A percentile compares a stretch with the other conserved stretches of the same genome.
Conservation (phyloP, 2,329 filamentous ascomycete species). For the Pseudopithomyces chartarum region DNA sequence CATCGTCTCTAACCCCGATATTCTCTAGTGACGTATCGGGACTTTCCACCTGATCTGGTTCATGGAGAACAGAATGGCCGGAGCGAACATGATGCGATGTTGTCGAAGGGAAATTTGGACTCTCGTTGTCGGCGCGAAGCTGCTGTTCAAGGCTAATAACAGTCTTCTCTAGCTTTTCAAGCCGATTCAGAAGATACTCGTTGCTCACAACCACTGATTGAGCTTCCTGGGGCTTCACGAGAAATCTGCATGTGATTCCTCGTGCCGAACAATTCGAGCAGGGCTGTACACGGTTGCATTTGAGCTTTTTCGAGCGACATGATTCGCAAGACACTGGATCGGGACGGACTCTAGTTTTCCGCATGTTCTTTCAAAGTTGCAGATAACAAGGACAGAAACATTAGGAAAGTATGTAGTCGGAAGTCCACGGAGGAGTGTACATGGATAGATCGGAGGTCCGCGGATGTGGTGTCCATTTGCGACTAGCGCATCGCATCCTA, state of each 20-base stretch:
- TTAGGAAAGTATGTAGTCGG: neutral
- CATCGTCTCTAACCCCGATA: neutral
- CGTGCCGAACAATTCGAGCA: conserved; percentile 12
- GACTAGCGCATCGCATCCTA: neutral
- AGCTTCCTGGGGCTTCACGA: neutral
- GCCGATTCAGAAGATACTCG: neutral
- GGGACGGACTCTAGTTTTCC: neutral
- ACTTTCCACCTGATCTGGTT: no score
- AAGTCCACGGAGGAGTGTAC: no score
- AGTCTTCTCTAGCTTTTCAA: neutral
- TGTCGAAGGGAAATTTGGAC: neutral
- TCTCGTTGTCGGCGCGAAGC: neutral
- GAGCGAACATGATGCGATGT: no score
- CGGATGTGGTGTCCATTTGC: neutral
- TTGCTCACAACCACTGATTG: neutral
- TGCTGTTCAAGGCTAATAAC: neutral
- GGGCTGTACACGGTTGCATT: conserved; percentile 9
- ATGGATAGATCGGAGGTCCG: conserved; percentile 1
- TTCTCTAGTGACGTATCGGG: neutral
- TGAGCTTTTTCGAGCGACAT: conserved; percentile 11
- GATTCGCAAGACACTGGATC: conserved; percentile 10
- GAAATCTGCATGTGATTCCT: conserved; percentile 2
- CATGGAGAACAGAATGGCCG: neutral
- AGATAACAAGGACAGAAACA: neutral
- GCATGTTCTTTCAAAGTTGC: neutral